Base-by-base conservation (phyloP, 805 yeast genomes). In the Sugiyamaella americana region DNA sequence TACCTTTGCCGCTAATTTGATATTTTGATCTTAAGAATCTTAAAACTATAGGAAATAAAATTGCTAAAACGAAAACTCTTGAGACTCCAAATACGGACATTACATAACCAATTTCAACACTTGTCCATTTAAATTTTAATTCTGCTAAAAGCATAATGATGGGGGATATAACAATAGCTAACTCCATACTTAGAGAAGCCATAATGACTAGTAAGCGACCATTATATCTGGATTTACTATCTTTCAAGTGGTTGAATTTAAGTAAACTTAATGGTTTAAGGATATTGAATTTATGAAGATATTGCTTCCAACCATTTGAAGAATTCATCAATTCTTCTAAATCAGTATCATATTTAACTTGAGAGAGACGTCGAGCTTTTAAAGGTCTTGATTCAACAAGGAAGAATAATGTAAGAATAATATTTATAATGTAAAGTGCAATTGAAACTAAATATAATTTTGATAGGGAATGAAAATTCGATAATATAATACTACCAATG, bases 61-160 rank as follows among this genome's bases (percentile, higher is more conserved):
- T 43, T 10, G 53, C 52, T n/a, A 62, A 49, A 5, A 55, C 47
- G 4, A 58, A 17, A n/a, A 58, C 56, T 19, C 65, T 50, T 16
- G 55, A 46, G 2, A 52, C 34, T 3, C 66, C 63, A 17, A 46
- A 30, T 22, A 57, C 16, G 4, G 65, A 51, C 51, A 63, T 50
- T 38, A 62, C 41, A 48, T 60, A 61, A 5, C 66, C 66, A 5
- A 58, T 58, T 44, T 61, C 63, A 5, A 59, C 57, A 8, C 62
- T 49, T 2, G 62, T 55, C 66, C 65, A 63, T 16, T 56, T 49
- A 48, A 61, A 63, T 38, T 49, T 41, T 44, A 56, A 45, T 43
- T 62, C 63, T 1, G 58, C 51, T 43, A 58, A 61, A 6, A 63
- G 44, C 24, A 60, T 36, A 17, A 63, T 44, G 23, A 62, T 22